Evolutionary conservation across 768 basidiomycete species (phyloP), one percentile per base, ranked within the genome.

Genomic region (Suillus subaureus): DNA sequence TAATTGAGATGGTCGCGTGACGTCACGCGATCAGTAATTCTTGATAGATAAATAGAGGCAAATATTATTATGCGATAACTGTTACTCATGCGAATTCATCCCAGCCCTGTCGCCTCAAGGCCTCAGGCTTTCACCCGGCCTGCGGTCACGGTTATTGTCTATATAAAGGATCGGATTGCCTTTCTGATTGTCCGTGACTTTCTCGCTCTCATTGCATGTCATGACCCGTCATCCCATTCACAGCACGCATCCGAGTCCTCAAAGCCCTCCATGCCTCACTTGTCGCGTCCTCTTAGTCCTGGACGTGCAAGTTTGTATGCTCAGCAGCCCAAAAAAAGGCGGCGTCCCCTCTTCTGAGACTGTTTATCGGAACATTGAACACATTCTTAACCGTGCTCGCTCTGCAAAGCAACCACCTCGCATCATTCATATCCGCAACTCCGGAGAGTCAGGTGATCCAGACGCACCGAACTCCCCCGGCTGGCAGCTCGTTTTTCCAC

Each of bases 391-490:
- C 16, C 72, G 78, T 40, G 89, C 88, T 3, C 84, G 88, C 28
- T 74, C 77, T 15, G 82, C 82, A 37, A 61, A 70, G 1, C 81
- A 81, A 0, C 81, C 84, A 5, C 87, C 86, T 7, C 80, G 80
- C 16, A 89, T 91, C 75, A 79, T 91, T 61, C 90, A 91, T 72
- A 82, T 90, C 66, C 88, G 89, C 66, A 90, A 90, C 74, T 80
- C 72, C 21, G 90, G 90, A 40, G 89, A 87, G 68, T 67, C 70
- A 1, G 84, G 88, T 47, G 89, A 91, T 16, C 74, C 84, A 6
- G 90, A 91, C 76, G 86, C 87, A 71, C 84, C 82, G 0, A 67
- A 79, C 66, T 77, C 85, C 0, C 72, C 80, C 1, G 88, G 88
- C 4, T 91, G 89, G 90, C 75, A 85, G 69, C 85, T 91, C 70